phyloP scores from a whole-genome alignment of 202 grass and related monocot species.

The Saccharum hybrid region DNA sequence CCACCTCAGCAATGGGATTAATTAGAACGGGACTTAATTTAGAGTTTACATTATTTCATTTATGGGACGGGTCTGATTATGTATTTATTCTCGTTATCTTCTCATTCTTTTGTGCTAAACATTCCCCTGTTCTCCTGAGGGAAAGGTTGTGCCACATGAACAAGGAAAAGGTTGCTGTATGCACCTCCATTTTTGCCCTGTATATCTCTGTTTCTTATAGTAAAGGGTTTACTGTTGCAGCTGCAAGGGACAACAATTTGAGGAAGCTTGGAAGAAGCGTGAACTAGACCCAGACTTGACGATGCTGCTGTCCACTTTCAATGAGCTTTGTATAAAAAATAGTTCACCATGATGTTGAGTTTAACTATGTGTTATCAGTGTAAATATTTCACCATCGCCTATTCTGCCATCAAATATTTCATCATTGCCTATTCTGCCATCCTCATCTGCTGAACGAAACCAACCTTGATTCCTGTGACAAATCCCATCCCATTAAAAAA shows the following conservation, averaged over 20 bases:
- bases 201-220: constrained; percentile 17
- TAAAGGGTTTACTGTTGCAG: constrained; percentile 43
- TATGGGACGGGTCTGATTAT: not conserved
- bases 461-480: not conserved
- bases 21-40: constrained; percentile 12
- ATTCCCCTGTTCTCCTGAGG: not conserved
- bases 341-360: constrained; percentile 32
- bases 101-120: not conserved
- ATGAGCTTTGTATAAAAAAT: constrained; percentile 35
- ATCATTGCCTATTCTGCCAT: not conserved
- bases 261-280: constrained; percentile 85
- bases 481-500: too few species aligned
- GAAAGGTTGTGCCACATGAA: not conserved
- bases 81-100: not conserved
- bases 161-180: not conserved
- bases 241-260: constrained; percentile 75
- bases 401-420: constrained; percentile 31
- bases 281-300: constrained; percentile 69
- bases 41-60: not conserved
- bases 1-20: not conserved
- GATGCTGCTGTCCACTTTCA: constrained; percentile 67
- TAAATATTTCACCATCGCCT: constrained; percentile 29
- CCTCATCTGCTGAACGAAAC: not conserved
- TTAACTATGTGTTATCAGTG: not conserved
- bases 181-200: not conserved